Percentiles rank a stretch among this genome's conserved stretches.
Evolutionary conservation across 345 rosid genomes (phyloP).

Genomic region (Eucalyptus regnans): DNA sequence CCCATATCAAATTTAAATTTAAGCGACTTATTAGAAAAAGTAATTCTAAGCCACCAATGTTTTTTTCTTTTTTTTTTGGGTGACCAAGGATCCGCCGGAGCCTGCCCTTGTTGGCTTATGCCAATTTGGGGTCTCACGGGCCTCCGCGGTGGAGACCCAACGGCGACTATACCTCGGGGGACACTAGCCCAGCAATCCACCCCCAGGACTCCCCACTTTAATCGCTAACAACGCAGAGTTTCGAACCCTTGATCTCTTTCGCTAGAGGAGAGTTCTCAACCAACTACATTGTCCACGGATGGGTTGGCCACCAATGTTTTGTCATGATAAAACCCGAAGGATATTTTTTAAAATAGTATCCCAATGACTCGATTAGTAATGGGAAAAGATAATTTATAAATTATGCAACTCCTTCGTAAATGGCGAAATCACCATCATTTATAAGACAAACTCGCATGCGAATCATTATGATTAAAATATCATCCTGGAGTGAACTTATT

Average conservation of each 20-base stretch:
- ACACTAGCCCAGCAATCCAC: too few species aligned
- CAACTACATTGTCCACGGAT: too few species aligned
- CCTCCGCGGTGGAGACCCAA: too few species aligned
- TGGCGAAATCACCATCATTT: background rate
- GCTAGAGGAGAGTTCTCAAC: too few species aligned
- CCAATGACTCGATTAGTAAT: background rate
- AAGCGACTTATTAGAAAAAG: background rate
- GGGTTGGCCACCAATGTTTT: background rate
- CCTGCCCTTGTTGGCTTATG: too few species aligned
- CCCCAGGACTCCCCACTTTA: too few species aligned
- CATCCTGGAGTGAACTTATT: background rate
- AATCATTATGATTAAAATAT: background rate
- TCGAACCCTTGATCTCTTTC: too few species aligned
- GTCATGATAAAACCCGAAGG: background rate
- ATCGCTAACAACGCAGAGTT: too few species aligned
- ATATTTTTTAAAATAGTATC: background rate
- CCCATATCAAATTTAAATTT: background rate
- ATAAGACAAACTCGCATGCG: background rate
- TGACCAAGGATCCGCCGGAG: too few species aligned
- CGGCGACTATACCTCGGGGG: too few species aligned
- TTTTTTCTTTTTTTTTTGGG: background rate
- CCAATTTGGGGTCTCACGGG: too few species aligned
- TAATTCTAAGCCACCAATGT: background rate
- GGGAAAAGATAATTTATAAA: background rate
- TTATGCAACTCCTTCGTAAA: background rate